Evolutionary conservation across 495 filamentous ascomycete species (phyloP).

Genomic region (Lophium mytilinum): DNA sequence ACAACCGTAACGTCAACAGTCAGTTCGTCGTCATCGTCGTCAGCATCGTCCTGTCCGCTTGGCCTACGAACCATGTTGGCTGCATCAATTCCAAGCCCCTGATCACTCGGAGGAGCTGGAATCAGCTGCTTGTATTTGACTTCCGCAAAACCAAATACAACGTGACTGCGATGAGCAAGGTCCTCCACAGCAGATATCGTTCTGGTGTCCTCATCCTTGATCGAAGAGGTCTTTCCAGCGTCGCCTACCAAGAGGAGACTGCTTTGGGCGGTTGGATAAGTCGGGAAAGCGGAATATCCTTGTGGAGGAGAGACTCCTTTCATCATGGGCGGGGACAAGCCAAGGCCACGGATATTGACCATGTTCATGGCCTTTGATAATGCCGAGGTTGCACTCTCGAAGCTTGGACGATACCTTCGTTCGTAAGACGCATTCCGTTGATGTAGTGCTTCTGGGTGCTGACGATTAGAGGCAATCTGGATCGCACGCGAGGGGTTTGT

Average conservation of each 20-base stretch:
- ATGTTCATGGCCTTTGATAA: slow-evolving; percentile 92
- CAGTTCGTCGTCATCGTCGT: slow-evolving; percentile 50
- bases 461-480: slow-evolving; percentile 56
- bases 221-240: slow-evolving; percentile 46
- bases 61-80: slow-evolving; percentile 38
- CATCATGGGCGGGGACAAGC: slow-evolving; percentile 36
- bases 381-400: slow-evolving; percentile 73
- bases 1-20: slow-evolving; percentile 79
- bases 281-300: slow-evolving; percentile 72
- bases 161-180: slow-evolving; percentile 82
- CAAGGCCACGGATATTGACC: slow-evolving; percentile 73
- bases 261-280: slow-evolving; percentile 65
- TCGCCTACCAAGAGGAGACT: slow-evolving; percentile 59
- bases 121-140: slow-evolving; percentile 97
- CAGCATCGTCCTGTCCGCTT: slow-evolving; percentile 31
- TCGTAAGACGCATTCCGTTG: slow-evolving; percentile 69
- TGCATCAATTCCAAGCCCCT: slow-evolving; percentile 57
- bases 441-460: slow-evolving; percentile 55
- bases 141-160: slow-evolving; percentile 93
- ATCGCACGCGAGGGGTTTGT: slow-evolving; percentile 54
- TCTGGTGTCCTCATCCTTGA: slow-evolving; percentile 70
- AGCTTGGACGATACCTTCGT: slow-evolving; percentile 63
- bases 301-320: slow-evolving; percentile 64
- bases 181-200: slow-evolving; percentile 80
- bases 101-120: slow-evolving; percentile 68